These are phyloP conservation scores for Cyberlindnera maritima DNA, from an alignment of 805 yeast genomes.

Conservation along the genomic window DNA sequence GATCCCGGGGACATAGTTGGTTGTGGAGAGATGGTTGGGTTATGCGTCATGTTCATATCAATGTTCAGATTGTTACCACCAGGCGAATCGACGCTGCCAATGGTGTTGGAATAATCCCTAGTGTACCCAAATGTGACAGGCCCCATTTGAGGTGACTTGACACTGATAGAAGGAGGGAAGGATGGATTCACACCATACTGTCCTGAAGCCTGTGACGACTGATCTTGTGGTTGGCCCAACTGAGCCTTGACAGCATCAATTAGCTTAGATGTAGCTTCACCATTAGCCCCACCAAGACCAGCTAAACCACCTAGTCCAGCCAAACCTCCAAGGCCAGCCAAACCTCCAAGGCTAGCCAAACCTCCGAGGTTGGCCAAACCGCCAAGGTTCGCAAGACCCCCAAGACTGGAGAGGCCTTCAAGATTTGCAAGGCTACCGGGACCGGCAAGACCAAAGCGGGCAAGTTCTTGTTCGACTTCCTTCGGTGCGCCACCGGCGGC, in stretches of 20 bases:
- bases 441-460: conserved; percentile 1
- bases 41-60: conserved; percentile 23
- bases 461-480: conserved; percentile 5
- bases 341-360: background rate
- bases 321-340: background rate
- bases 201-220: background rate
- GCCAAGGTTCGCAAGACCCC: background rate
- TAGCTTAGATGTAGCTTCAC: conserved; percentile 4
- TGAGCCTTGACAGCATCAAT: conserved; percentile 12
- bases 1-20: conserved; percentile 30
- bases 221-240: conserved; percentile 5
- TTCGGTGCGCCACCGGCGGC: conserved; percentile 4
- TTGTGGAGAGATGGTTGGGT: conserved; percentile 31
- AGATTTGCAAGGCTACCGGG: background rate
- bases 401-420: background rate
- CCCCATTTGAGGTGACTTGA: conserved; percentile 16
- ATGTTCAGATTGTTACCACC: background rate
- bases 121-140: conserved; percentile 1
- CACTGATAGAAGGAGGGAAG: conserved; percentile 11
- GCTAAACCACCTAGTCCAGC: background rate
- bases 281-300: background rate
- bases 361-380: background rate
- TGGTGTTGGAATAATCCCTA: background rate
- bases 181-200: background rate
- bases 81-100: background rate